Percentiles rank a stretch among this genome's conserved stretches.
These are phyloP conservation scores for Hygrocybe punicea DNA, from an alignment of 768 basidiomycete genomes.

Conservation along the genomic window DNA sequence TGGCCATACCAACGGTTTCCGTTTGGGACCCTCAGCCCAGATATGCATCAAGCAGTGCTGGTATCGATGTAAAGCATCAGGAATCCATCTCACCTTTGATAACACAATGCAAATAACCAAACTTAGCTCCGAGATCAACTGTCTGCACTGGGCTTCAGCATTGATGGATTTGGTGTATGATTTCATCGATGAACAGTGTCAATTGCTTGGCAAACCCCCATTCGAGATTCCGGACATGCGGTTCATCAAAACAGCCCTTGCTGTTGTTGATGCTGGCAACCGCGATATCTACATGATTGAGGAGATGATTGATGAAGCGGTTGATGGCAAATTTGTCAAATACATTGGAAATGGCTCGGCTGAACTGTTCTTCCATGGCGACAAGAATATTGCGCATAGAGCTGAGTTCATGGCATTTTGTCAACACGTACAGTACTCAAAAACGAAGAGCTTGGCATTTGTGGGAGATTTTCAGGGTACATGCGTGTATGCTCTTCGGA, in stretches of 20 bases:
- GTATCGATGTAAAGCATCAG: constrained; percentile 4
- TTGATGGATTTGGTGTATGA: constrained; percentile 19
- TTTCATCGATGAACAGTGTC: constrained; percentile 7
- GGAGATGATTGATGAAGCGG: constrained; percentile 12
- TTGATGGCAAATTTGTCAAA: constrained; percentile 18
- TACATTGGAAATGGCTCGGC: constrained; percentile 25
- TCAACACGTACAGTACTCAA: constrained; percentile 18
- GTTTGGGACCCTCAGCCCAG: background rate
- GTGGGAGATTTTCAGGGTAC: constrained; percentile 20
- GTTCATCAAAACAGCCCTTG: constrained; percentile 16
- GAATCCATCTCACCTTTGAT: constrained; percentile 10
- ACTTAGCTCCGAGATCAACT: background rate
- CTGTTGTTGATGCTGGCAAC: constrained; percentile 1
- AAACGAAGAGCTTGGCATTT: constrained; percentile 14
- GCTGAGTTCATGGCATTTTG: constrained; percentile 14
- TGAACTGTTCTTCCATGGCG: constrained; percentile 4
- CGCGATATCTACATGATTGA: constrained; percentile 17
- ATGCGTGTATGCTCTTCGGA: background rate
- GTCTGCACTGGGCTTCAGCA: constrained; percentile 20
- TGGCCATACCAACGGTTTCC: too few species aligned
- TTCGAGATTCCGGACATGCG: constrained; percentile 15
- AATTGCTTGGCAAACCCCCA: background rate
- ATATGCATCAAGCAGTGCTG: constrained; percentile 17
- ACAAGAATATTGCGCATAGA: background rate
- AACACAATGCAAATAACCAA: constrained; percentile 14